Evolutionary conservation across 1,139 yeast genomes (phyloP), one percentile per base, ranked within the genome.

Genomic region (Chernovozyma sophiae-reginae): DNA sequence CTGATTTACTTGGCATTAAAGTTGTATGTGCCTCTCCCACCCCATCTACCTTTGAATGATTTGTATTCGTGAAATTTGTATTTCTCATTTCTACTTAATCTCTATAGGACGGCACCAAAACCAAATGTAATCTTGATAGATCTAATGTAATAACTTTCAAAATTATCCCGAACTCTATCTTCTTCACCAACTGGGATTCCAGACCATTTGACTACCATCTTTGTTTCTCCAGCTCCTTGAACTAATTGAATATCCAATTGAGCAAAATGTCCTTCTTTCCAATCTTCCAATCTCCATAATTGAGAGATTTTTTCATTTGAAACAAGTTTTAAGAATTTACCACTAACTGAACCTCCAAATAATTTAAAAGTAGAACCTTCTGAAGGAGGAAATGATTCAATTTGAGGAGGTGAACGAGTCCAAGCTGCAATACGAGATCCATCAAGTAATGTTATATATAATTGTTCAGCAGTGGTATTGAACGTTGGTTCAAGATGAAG

Each of bases 121-220:
- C 98, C 97, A 61, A 92, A 92, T 0, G 96, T 84, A 32, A 87
- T 56, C 68, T 89, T 92, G 55, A 92, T 89, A 8, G 96, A 77
- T 59, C 82, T 80, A 40, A 90, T 80, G 57, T 92, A 92, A 60
- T 87, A 86, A 45, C 86, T 89, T 49, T 87, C 89, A 55, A 94
- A 92, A 61, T 92, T 92, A 32, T 71, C 76, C 53, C 80, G 77
- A 30, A 86, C 96, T 40, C 84, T 72, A 40, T 92, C 98, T 59
- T 92, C 97, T 56, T 94, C 94, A n/a, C 97, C 98, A 32, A 92
- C 72, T 16, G 98, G 98, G 35, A 92, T 82, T n/a, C 97, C 97
- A 17, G 78, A 68, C 77, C 92, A 86, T 40, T 74, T 70, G 26
- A 89, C 92, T 42, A 81, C 77, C 68, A 90, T 69, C 40, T 74